Evolutionary conservation across 1,284 basidiomycete species (phyloP), one percentile per base, ranked within the genome.

Genomic region (Taiwanofungus camphoratus): DNA sequence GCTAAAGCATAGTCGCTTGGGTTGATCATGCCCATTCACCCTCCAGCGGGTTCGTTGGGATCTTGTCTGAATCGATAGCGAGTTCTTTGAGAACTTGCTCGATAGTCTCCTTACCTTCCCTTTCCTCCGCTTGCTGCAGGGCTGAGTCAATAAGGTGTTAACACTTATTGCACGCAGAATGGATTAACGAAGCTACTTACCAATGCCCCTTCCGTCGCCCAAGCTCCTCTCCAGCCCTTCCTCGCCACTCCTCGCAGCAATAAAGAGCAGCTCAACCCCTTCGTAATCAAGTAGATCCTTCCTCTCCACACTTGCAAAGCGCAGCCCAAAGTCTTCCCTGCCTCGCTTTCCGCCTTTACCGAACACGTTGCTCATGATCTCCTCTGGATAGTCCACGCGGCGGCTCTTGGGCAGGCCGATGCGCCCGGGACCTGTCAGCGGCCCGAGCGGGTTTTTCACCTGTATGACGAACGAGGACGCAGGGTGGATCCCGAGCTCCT

Each of bases 251-350:
- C 72, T 67, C 0, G 75, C 71, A n/a, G 74, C 74, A 46, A 84
- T 76, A 42, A 85, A 63, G 35, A 85, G 55, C 18, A 84, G 43
- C 52, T 85, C 74, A 1, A 74, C 70, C 0, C 79, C 75, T 41
- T 69, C 59, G 49, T 77, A 75, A 45, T 82, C 71, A 43, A 86
- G 62, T 44, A 83, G 54, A 32, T 77, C 70, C 1, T 67, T 64
- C 13, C 68, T 71, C 53, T 77, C 72, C 34, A 77, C 76, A 2
- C 70, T 68, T 31, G 75, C 71, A 54, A 80, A 84, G 15, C 73
- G 62, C 20, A 76, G 52, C 0, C 76, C 76, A 49, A 67, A 72
- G 1, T 55, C 47, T 45, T 74, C 68, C 27, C 70, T 57, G 2
- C 74, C 75, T 44, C 59, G 65, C 3, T 49, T 40, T 1, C 57